Conservation (phyloP, 805 yeast genomes). For the Saturnispora galanensis region DNA sequence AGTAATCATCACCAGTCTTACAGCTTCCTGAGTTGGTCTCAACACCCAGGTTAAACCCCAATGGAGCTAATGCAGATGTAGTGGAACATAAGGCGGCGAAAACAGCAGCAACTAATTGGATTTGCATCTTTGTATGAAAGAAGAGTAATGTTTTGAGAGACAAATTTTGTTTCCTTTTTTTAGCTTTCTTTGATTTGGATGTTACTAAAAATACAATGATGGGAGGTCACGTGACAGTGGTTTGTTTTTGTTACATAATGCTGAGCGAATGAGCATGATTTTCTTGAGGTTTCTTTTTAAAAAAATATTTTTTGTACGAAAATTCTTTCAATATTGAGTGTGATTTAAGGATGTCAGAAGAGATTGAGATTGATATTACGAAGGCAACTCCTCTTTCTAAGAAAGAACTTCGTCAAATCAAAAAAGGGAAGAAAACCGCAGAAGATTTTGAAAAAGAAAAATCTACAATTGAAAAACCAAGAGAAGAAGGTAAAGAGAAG, state of each 20-base stretch:
- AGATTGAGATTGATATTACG: conserved; percentile 57
- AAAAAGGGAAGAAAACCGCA: conserved; percentile 60
- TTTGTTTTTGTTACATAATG: background rate
- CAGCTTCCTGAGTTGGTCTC: conserved; percentile 65
- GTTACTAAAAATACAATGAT: background rate
- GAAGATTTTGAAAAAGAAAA: conserved; percentile 39
- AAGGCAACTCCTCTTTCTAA: conserved; percentile 80
- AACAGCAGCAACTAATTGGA: conserved; percentile 18
- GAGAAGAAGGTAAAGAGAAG: conserved; percentile 11
- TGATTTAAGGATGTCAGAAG: conserved; percentile 25
- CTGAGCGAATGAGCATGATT: conserved; percentile 1
- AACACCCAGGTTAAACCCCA: conserved; percentile 85
- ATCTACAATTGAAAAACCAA: conserved; percentile 22
- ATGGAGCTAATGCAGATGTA: conserved; percentile 20
- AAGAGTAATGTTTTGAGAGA: background rate
- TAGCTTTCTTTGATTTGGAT: background rate
- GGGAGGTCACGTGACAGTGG: background rate
- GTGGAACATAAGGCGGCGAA: conserved; percentile 15
- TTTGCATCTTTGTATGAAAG: conserved; percentile 10
- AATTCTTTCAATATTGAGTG: background rate
- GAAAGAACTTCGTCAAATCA: conserved; percentile 78
- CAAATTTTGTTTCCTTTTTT: background rate
- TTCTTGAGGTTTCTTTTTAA: background rate
- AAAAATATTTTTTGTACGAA: background rate
- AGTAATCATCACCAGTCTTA: conserved; percentile 64